A percentile compares a stretch with the other conserved stretches of the same genome.
Conservation (phyloP, 2,329 filamentous ascomycete species). For the Xylariales sp. region DNA sequence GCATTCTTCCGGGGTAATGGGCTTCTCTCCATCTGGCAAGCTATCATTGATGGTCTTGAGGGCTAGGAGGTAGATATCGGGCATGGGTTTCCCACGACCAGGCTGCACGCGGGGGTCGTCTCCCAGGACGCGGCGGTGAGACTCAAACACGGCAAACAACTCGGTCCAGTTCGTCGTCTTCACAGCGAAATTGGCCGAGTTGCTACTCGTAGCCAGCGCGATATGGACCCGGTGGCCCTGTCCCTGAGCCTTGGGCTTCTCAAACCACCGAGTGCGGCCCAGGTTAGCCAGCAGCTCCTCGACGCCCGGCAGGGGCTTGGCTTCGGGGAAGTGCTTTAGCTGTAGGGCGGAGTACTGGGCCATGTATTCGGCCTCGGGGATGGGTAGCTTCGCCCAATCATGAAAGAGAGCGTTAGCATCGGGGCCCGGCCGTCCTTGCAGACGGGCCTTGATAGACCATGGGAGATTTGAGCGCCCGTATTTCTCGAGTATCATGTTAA, state of each 20-base stretch:
- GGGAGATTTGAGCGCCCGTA: slow-evolving; percentile 81
- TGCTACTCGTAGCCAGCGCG: slow-evolving; percentile 86
- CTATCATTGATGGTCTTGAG: slow-evolving; percentile 85
- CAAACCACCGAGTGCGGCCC: slow-evolving; percentile 63
- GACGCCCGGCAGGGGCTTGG: slow-evolving; percentile 84
- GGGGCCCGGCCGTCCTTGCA: slow-evolving; percentile 71
- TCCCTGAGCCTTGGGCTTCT: slow-evolving; percentile 50
- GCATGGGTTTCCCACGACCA: slow-evolving; percentile 91
- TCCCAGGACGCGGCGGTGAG: slow-evolving; percentile 80
- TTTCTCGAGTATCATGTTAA: slow-evolving; percentile 82
- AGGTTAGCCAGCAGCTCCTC: slow-evolving; percentile 73
- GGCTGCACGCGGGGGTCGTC: slow-evolving; percentile 82
- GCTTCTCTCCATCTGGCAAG: slow-evolving; percentile 69
- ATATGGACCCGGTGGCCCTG: slow-evolving; percentile 71
- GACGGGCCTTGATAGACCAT: slow-evolving; percentile 92
- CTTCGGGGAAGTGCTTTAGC: slow-evolving; percentile 74
- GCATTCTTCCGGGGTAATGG: slow-evolving; percentile 85
- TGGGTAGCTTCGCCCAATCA: slow-evolving; percentile 87
- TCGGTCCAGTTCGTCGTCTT: slow-evolving; percentile 75
- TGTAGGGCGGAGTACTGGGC: slow-evolving; percentile 72
- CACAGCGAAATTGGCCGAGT: slow-evolving; percentile 76
- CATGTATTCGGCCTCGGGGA: slow-evolving; percentile 75
- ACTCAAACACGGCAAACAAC: slow-evolving; percentile 73
- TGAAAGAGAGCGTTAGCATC: slow-evolving; percentile 68
- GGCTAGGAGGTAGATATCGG: slow-evolving; percentile 93